Evolutionary conservation across 2,329 filamentous ascomycete species (phyloP).

Genomic region (Paradendryphiella salina): DNA sequence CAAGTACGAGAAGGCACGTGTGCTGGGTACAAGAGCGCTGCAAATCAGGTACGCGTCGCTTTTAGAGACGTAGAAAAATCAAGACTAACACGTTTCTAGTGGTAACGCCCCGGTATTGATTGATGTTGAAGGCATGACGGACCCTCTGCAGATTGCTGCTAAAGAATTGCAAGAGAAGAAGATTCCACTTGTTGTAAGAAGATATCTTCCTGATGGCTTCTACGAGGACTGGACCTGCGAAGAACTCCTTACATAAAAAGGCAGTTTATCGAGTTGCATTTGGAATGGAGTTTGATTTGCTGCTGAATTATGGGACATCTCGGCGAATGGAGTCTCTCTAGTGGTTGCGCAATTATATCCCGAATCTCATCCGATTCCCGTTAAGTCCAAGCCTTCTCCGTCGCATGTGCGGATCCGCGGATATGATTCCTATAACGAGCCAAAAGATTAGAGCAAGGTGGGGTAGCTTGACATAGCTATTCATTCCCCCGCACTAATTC

Average conservation of each 20-base stretch:
- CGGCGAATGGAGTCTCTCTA: constrained; percentile 42
- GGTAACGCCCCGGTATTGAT: constrained; percentile 98
- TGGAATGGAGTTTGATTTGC: constrained; percentile 40
- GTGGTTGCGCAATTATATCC: constrained; percentile 32
- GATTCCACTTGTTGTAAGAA: constrained; percentile 90
- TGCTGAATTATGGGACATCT: constrained; percentile 35
- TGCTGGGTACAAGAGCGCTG: constrained; percentile 87
- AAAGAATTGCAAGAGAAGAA: constrained; percentile 99
- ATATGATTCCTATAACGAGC: constrained; percentile 30
- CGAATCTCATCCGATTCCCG: constrained; percentile 43
- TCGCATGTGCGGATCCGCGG: constrained; percentile 39
- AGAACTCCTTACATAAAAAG: constrained; percentile 66
- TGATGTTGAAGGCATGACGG: constrained; percentile 95
- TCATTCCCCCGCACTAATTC: constrained; percentile 37
- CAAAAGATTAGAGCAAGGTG: constrained; percentile 37
- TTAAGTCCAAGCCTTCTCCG: constrained; percentile 32
- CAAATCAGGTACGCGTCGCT: constrained; percentile 78
- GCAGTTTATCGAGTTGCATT: constrained; percentile 35
- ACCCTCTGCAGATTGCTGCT: constrained; percentile 94
- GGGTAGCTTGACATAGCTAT: constrained; percentile 35
- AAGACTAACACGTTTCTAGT: constrained; percentile 54
- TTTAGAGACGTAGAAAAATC: background rate
- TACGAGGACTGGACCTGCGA: constrained; percentile 99
- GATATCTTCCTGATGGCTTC: constrained; percentile 96
- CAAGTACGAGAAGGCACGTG: constrained; percentile 94